Evolutionary conservation across 805 yeast genomes (phyloP), one percentile per base, ranked within the genome.

Genomic region (Pachysolen tannophilus): DNA sequence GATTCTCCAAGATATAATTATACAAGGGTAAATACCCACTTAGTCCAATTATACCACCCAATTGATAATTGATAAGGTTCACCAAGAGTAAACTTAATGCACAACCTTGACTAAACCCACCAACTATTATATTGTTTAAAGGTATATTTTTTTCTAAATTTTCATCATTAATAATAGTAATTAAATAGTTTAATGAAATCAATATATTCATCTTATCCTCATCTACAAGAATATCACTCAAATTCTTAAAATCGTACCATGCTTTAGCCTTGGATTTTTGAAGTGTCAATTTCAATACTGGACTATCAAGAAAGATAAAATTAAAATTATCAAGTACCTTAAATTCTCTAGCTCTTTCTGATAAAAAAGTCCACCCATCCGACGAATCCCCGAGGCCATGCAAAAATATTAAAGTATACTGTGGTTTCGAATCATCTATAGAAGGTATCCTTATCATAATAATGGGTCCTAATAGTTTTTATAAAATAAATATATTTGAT

Each of bases 31-130:
- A 27, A 18, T 38, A 38, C 13, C 41, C 41, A 31, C 41, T 32
- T 20, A 38, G 26, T 18, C 35, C 28, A 10, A 38, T 32, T 24
- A 28, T 11, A 2, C 41, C 41, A 5, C 41, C 41, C n/a, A 38
- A 26, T 21, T 34, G 30, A 28, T 28, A 20, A 20, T 28, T 28
- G 6, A 38, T 15, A 9, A 27, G 35, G 13, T 24, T 34, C 15
- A 34, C 19, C 11, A 32, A 8, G 18, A 38, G 25, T 15, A 38
- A 17, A 28, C 38, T 28, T 28, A 38, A 34, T 8, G 41, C 41
- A 34, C 41, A 38, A 6, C 41, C 41, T 38, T 38, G 41, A 20
- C 41, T 38, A 21, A 38, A 38, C 9, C 41, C 41, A 18, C 41
- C 41, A 17, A 38, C 15, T 16, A 38, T 38, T 2, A 38, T 38